These are phyloP conservation scores for Fistulifera pelliculosa DNA, from an alignment of 108 stramenopile species.

Conservation along the genomic window DNA sequence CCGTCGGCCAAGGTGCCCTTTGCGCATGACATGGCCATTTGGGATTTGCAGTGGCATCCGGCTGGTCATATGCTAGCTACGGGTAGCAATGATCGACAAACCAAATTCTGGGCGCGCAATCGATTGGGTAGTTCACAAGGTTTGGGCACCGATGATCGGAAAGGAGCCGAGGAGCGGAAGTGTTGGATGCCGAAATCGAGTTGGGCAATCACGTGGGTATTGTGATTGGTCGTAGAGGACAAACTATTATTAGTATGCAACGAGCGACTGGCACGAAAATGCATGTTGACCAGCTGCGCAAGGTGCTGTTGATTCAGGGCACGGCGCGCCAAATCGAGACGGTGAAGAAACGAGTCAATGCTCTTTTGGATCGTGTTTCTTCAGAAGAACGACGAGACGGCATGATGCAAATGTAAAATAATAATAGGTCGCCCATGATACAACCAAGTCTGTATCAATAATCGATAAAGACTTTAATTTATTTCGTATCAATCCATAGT, in stretches of 20 bases:
- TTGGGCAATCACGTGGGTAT: slow-evolving; percentile 87
- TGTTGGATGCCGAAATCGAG: slow-evolving; percentile 76
- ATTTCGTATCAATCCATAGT: too few species aligned
- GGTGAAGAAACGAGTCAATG: slow-evolving; percentile 75
- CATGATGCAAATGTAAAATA: slow-evolving; percentile 5
- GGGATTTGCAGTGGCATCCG: slow-evolving; percentile 96
- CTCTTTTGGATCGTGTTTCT: slow-evolving; percentile 70
- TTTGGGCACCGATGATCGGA: slow-evolving; percentile 45
- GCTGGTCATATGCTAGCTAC: slow-evolving; percentile 89
- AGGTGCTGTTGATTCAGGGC: slow-evolving; percentile 78
- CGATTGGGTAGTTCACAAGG: slow-evolving; percentile 72
- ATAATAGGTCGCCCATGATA: not conserved
- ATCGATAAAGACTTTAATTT: too few species aligned
- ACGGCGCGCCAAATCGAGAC: slow-evolving; percentile 76
- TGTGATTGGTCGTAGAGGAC: slow-evolving; percentile 81
- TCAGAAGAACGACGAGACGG: slow-evolving; percentile 25
- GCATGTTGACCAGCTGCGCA: slow-evolving; percentile 83
- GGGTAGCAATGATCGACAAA: slow-evolving; percentile 84
- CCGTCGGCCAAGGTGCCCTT: slow-evolving; percentile 69
- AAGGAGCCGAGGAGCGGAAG: slow-evolving; percentile 34
- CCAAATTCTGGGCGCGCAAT: slow-evolving; percentile 92
- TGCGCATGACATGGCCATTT: slow-evolving; percentile 96
- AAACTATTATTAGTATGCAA: slow-evolving; percentile 87
- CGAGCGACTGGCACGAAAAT: slow-evolving; percentile 83
- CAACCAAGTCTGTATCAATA: too few species aligned